phyloP scores from a whole-genome alignment of 176 grass and related monocot genomes.

The Alloteropsis semialata region DNA sequence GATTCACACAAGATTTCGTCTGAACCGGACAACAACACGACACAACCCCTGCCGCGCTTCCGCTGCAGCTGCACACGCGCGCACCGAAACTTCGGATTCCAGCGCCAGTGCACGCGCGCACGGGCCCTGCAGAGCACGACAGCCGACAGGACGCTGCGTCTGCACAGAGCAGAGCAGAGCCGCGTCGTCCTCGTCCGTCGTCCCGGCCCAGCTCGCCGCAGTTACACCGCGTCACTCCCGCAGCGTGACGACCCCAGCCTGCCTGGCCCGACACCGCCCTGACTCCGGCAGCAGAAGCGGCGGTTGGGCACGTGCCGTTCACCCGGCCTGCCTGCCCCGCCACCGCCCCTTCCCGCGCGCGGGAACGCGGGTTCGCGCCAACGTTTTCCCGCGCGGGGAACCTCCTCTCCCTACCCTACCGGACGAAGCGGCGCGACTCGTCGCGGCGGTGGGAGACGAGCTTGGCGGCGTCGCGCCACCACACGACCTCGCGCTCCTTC shows the following conservation, averaged over 20 bases:
- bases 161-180: no score
- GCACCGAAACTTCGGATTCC: neutral
- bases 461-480: slow-evolving; percentile 94
- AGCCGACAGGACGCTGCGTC: neutral
- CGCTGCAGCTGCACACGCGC: neutral
- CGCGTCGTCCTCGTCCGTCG: neutral
- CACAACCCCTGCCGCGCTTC: neutral
- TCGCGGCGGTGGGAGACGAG: slow-evolving; percentile 82
- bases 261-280: neutral
- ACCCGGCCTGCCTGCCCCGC: rapidly evolving
- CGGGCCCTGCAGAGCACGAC: neutral
- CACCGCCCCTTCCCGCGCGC: neutral
- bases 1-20: neutral
- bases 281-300: neutral
- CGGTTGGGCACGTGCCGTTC: neutral
- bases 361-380: neutral
- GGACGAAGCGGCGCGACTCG: slow-evolving; percentile 42
- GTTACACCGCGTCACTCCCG: slow-evolving; percentile 29
- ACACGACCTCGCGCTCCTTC: slow-evolving; percentile 84
- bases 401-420: neutral
- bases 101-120: neutral
- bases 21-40: neutral
- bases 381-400: neutral
- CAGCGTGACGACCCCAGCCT: slow-evolving; percentile 7
- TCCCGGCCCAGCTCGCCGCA: neutral